Evolutionary conservation across 768 basidiomycete genomes (phyloP).

Genomic region (Kwoniella dendrophila): DNA sequence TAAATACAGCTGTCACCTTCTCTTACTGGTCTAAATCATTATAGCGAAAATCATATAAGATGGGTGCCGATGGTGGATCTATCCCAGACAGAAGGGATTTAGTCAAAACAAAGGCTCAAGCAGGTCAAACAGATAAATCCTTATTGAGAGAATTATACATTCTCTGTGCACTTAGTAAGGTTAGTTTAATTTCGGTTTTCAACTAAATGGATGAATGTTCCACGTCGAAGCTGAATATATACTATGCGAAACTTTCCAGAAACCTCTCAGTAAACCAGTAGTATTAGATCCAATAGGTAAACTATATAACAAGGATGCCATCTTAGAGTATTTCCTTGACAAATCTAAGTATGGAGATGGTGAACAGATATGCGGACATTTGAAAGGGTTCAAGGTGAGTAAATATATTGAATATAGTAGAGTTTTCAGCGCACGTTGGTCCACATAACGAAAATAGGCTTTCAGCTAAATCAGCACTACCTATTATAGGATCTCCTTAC

Average conservation of each 20-base stretch:
- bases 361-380: conserved; percentile 86
- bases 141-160: conserved; percentile 85
- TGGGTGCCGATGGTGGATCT: conserved; percentile 54
- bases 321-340: conserved; percentile 87
- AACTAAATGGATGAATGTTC: background rate
- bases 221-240: background rate
- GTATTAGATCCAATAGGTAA: conserved; percentile 92
- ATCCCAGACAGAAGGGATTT: conserved; percentile 58
- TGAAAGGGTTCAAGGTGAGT: conserved; percentile 82
- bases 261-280: conserved; percentile 80
- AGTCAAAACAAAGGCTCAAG: conserved; percentile 60
- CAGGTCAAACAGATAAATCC: conserved; percentile 87
- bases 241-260: conserved; percentile 58
- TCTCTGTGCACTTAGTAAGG: conserved; percentile 94
- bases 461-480: background rate
- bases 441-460: background rate
- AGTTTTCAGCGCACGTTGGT: too few relatives aligned
- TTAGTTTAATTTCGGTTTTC: conserved; percentile 51
- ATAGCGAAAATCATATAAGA: too few relatives aligned
- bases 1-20: too few relatives aligned
- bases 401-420: background rate
- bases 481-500: conserved; percentile 75
- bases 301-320: conserved; percentile 92
- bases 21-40: too few relatives aligned
- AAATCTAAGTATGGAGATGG: conserved; percentile 84